phyloP scores from a whole-genome alignment of 306 rosid genomes.

The Cicer pinnatifidum region DNA sequence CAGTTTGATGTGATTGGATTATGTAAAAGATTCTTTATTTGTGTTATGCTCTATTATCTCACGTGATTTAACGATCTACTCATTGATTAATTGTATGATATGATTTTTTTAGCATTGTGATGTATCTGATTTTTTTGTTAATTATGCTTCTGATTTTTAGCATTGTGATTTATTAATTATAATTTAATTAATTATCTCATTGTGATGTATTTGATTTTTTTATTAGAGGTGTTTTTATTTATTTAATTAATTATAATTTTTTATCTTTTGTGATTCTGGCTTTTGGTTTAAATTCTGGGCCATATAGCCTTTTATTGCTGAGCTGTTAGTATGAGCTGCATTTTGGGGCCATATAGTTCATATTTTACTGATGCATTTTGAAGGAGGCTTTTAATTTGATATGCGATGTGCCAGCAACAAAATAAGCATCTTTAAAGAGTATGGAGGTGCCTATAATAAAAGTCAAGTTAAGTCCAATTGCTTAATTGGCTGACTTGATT shows the following conservation, averaged over 20 bases:
- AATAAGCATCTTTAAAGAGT: slow-evolving; percentile 37
- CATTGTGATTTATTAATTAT: no score
- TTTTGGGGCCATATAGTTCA: slow-evolving; percentile 20
- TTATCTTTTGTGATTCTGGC: slow-evolving; percentile 17
- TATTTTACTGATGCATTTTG: slow-evolving; percentile 39
- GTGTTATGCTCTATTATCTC: no score
- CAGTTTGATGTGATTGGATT: slow-evolving; percentile 25
- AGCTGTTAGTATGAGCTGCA: slow-evolving; percentile 35
- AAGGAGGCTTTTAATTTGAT: slow-evolving; percentile 36
- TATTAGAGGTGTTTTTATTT: no score
- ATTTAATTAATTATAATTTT: background rate
- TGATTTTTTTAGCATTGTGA: no score
- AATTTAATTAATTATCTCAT: no score
- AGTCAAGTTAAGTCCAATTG: slow-evolving; percentile 51
- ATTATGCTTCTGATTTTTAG: no score
- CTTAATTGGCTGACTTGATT: slow-evolving; percentile 44
- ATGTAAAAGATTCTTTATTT: slow-evolving; percentile 29
- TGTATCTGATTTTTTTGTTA: no score
- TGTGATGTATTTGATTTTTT: no score
- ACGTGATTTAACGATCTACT: no score
- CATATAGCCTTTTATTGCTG: slow-evolving; percentile 28
- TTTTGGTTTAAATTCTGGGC: slow-evolving; percentile 30
- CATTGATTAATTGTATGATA: no score
- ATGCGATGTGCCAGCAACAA: slow-evolving; percentile 41
- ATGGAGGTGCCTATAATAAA: slow-evolving; percentile 41